Evolutionary conservation across 2,329 filamentous ascomycete genomes (phyloP), one percentile per base, ranked within the genome.

Genomic region (Phialophora chinensis): DNA sequence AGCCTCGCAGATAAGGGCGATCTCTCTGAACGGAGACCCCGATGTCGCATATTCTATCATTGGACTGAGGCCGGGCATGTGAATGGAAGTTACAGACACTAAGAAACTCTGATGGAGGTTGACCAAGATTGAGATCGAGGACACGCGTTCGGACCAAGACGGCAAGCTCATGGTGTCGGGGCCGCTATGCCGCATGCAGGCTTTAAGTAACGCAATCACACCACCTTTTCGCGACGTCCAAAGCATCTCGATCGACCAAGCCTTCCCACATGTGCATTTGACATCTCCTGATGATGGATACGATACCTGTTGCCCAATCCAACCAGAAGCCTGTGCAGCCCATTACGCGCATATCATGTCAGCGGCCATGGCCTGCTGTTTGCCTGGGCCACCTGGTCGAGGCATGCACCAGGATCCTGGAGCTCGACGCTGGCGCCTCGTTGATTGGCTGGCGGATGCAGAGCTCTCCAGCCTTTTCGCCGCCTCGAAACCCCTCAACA

Each of bases 221-320:
- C 20, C 49, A 44, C 38, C 49, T 52, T 52, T 52, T 52, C 49
- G 20, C 49, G 10, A 52, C 10, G 49, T 29, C 49, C 23, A 23
- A 5, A 52, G 25, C 20, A 5, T 29, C 49, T 29, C 17, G 38
- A 44, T 44, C 38, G 17, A 27, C 20, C 20, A 23, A 23, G 10
- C 8, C 25, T 52, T 52, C 49, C 20, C 49, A 27, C 49, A 14
- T 52, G 49, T 52, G 49, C 49, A 52, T 25, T 27, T 27, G 23
- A 27, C 23, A 35, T 56, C 53, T 56, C 53, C 53, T 56, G 53
- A 56, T 52, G 10, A n/a, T 52, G 49, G 38, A 44, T 17, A 50
- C 47, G 14, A 17, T 25, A 27, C 23, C 49, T 52, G 49, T 52
- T 52, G 20, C 53, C 33, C 27, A 56, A 23, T 29, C 53, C 53